Conservation (phyloP, 257 asterid species). For the Thymus mandschuricus region DNA sequence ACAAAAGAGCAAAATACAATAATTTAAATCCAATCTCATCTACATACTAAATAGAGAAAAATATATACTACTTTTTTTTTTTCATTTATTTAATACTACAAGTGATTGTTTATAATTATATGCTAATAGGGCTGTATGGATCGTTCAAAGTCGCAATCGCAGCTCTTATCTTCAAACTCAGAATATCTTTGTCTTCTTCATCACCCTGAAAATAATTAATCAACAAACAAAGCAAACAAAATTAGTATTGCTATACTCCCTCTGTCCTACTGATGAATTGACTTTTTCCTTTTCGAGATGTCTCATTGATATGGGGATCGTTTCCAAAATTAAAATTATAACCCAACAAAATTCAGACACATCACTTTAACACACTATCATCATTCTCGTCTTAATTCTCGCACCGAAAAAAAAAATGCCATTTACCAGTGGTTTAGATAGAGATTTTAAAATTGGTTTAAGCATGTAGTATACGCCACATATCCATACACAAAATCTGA, state of each 20-base stretch:
- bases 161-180: conserved; percentile 57
- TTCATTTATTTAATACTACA: too few species aligned
- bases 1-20: not conserved
- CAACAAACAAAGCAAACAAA: too few species aligned
- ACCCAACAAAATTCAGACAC: too few species aligned
- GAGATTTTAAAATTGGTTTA: conserved; percentile 20
- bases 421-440: too few species aligned
- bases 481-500: not conserved
- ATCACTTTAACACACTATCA: too few species aligned
- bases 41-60: not conserved
- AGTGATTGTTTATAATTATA: not conserved
- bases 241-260: too few species aligned
- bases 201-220: conserved; percentile 51
- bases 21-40: not conserved
- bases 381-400: too few species aligned
- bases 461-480: not conserved
- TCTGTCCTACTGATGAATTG: too few species aligned
- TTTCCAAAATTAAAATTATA: too few species aligned
- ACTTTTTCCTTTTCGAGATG: too few species aligned
- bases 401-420: too few species aligned
- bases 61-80: not conserved
- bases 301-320: too few species aligned
- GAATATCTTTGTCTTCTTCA: conserved; percentile 58
- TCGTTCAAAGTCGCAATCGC: conserved; percentile 68
- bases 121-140: conserved; percentile 72